phyloP scores from a whole-genome alignment of 148 eudicot species.

The Chenopodium album region DNA sequence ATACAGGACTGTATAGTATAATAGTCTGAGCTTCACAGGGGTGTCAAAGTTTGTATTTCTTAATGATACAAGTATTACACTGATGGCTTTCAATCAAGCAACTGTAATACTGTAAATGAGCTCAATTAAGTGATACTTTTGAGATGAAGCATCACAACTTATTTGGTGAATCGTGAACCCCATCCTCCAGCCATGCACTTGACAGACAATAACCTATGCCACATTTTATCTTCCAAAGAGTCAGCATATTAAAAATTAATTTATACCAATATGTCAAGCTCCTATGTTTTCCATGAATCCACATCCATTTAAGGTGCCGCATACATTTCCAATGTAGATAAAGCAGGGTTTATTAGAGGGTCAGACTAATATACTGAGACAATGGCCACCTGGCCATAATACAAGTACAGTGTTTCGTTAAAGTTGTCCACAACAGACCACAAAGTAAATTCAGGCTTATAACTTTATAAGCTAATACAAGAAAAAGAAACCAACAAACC shows the following conservation, averaged over 20 bases:
- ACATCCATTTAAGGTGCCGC: background rate
- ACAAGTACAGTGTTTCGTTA: background rate
- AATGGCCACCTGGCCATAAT: background rate
- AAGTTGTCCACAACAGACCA: background rate
- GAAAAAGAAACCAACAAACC: no score
- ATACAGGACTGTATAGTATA: background rate
- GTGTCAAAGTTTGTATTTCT: background rate
- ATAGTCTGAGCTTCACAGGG: background rate
- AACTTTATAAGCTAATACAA: no score
- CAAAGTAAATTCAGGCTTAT: no score
- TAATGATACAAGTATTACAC: background rate
- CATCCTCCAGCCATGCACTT: background rate
- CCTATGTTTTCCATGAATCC: background rate
- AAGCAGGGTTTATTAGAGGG: background rate
- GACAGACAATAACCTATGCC: background rate
- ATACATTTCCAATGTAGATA: background rate
- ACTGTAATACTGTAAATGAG: background rate
- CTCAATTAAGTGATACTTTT: background rate
- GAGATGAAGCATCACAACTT: background rate
- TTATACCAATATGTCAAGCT: background rate
- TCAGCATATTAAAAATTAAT: background rate
- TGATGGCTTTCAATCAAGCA: background rate
- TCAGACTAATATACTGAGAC: background rate
- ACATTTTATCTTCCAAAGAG: background rate
- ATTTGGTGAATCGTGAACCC: background rate